phyloP scores from a whole-genome alignment of 306 rosid species.

The Malus sylvestris region DNA sequence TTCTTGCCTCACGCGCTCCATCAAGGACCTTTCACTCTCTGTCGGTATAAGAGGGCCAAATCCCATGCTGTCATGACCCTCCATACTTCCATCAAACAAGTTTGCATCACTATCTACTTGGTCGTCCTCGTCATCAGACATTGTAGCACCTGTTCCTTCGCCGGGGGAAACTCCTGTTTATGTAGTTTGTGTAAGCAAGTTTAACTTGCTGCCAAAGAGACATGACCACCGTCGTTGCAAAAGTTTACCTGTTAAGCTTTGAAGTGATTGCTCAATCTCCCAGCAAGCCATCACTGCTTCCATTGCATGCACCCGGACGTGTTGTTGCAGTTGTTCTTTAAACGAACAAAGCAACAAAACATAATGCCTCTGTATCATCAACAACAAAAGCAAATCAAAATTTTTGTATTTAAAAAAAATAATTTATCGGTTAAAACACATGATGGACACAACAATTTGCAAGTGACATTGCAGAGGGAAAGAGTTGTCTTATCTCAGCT shows the following conservation, averaged over 20 bases:
- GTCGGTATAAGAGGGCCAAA: conserved; percentile 97
- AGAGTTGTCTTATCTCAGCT: background rate
- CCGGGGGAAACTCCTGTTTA: conserved; percentile 88
- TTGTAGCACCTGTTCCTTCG: conserved; percentile 97
- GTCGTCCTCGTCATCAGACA: conserved; percentile 96
- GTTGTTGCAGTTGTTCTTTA: conserved; percentile 96
- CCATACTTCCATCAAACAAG: conserved; percentile 75
- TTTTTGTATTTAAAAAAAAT: no score
- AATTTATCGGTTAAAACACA: no score
- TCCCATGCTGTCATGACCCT: conserved; percentile 81
- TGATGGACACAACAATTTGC: background rate
- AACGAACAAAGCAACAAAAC: conserved; percentile 93
- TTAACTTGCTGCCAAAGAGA: background rate
- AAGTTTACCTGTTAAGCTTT: conserved; percentile 78
- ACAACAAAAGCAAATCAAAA: background rate
- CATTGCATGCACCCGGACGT: conserved; percentile 97
- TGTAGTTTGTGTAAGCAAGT: conserved; percentile 6
- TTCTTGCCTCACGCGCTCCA: conserved; percentile 98
- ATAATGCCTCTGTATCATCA: conserved; percentile 68
- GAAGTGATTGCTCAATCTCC: conserved; percentile 97
- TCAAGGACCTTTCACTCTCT: conserved; percentile 91
- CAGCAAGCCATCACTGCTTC: conserved; percentile 99
- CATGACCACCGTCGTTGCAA: background rate
- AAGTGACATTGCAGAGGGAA: background rate
- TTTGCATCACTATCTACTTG: conserved; percentile 79